Evolutionary conservation across 1,139 yeast species (phyloP).

Genomic region (Yamadazyma kanchanaburiensis): DNA sequence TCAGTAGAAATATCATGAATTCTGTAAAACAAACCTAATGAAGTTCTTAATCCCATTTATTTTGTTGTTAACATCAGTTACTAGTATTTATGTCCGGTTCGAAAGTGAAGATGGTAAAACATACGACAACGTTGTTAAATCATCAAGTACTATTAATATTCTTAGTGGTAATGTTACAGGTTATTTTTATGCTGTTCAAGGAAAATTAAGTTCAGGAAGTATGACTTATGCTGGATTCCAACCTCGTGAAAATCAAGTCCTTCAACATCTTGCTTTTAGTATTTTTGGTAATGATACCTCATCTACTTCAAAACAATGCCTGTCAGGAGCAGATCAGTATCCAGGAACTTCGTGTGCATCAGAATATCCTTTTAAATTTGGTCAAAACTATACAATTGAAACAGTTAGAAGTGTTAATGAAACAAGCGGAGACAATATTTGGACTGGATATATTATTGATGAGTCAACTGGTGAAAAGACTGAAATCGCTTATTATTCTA

Average conservation of each 20-base stretch:
- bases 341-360: constrained; percentile 8
- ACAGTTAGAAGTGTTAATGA: constrained; percentile 4
- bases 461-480: constrained; percentile 7
- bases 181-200: constrained; percentile 7
- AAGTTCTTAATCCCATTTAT: too few relatives aligned
- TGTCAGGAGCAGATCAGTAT: constrained; percentile 11
- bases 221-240: constrained; percentile 9
- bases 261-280: constrained; percentile 6
- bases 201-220: not conserved
- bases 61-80: too few relatives aligned
- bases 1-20: too few relatives aligned
- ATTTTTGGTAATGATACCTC: constrained; percentile 8
- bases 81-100: too few relatives aligned
- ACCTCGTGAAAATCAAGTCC: constrained; percentile 4
- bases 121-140: constrained; percentile 7
- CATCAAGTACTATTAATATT: constrained; percentile 5
- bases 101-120: too few relatives aligned
- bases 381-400: constrained; percentile 10
- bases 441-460: constrained; percentile 10
- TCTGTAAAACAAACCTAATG: too few relatives aligned
- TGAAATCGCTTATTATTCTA: constrained; percentile 8
- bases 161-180: constrained; percentile 7
- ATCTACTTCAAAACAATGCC: constrained; percentile 5
- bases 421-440: constrained; percentile 7
- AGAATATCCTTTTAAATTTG: constrained; percentile 10